phyloP scores from a whole-genome alignment of 495 filamentous ascomycete species.

The Trichoderma virens region DNA sequence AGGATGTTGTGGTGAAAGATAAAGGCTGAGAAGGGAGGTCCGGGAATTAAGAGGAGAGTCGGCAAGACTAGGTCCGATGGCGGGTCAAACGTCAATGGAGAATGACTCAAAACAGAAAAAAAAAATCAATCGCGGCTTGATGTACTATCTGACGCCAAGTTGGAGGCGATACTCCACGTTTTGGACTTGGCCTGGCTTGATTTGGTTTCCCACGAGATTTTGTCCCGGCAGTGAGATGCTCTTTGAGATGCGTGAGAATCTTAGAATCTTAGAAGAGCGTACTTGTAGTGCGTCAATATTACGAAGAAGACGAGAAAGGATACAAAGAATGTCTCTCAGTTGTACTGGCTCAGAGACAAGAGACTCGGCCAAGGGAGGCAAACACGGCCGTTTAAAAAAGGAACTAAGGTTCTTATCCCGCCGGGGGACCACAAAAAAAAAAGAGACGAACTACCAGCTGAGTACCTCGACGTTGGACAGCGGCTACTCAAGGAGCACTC shows the following conservation, averaged over 20 bases:
- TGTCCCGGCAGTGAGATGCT: neutral
- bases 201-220: too few relatives aligned
- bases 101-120: conserved; percentile 3
- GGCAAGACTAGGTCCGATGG: conserved; percentile 1
- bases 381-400: neutral
- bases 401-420: conserved; percentile 8
- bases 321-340: neutral
- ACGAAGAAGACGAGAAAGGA: neutral
- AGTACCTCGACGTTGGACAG: neutral
- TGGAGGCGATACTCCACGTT: neutral
- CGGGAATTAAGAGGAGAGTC: neutral
- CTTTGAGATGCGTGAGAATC: neutral
- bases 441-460: neutral
- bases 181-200: too few relatives aligned
- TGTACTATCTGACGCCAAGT: neutral
- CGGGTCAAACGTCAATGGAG: conserved; percentile 3
- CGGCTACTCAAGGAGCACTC: conserved; percentile 5
- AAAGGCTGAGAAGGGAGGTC: neutral
- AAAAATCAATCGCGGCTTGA: neutral
- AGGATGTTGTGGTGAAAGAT: neutral
- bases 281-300: neutral
- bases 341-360: neutral
- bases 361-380: neutral
- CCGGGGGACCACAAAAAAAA: neutral
- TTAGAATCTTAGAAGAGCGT: too few relatives aligned